Percentiles rank a stretch among this genome's conserved stretches.
phyloP scores from a whole-genome alignment of 345 rosid genomes.

The Salix suchowensis region DNA sequence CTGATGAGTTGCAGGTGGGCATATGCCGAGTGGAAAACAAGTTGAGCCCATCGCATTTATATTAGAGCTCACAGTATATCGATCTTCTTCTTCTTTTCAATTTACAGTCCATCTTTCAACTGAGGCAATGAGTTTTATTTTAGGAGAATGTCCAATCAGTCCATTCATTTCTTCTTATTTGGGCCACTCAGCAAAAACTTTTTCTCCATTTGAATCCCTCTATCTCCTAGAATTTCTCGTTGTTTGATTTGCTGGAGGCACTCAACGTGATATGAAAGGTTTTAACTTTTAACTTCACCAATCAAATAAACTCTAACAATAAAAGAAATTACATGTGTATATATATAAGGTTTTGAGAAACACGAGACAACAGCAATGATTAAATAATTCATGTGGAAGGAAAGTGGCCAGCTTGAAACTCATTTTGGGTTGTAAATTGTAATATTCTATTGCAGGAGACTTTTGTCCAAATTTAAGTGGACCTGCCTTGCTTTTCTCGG shows the following conservation, averaged over 20 bases:
- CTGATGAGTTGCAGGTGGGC: background rate
- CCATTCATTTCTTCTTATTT: too few relatives aligned
- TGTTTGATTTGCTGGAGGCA: background rate
- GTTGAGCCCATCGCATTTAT: too few relatives aligned
- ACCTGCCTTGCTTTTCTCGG: slow-evolving; percentile 9
- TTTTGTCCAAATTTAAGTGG: background rate
- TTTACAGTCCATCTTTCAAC: too few relatives aligned
- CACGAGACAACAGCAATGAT: background rate
- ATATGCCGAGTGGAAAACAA: background rate
- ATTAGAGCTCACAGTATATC: too few relatives aligned
- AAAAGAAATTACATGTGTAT: background rate
- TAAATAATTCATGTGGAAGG: background rate
- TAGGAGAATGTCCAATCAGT: too few relatives aligned
- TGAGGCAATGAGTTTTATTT: too few relatives aligned
- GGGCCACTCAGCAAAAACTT: too few relatives aligned
- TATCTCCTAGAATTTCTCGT: background rate
- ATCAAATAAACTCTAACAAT: too few relatives aligned
- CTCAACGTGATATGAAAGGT: background rate
- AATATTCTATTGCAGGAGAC: too few relatives aligned
- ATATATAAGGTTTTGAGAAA: background rate
- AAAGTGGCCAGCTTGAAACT: background rate
- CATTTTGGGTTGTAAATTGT: background rate
- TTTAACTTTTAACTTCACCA: too few relatives aligned
- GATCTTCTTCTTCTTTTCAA: too few relatives aligned
- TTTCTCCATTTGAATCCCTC: too few relatives aligned